A percentile compares a stretch with the other conserved stretches of the same genome.
Evolutionary conservation across 441 rosid genomes (phyloP).

Genomic region (Theobroma grandiflorum): DNA sequence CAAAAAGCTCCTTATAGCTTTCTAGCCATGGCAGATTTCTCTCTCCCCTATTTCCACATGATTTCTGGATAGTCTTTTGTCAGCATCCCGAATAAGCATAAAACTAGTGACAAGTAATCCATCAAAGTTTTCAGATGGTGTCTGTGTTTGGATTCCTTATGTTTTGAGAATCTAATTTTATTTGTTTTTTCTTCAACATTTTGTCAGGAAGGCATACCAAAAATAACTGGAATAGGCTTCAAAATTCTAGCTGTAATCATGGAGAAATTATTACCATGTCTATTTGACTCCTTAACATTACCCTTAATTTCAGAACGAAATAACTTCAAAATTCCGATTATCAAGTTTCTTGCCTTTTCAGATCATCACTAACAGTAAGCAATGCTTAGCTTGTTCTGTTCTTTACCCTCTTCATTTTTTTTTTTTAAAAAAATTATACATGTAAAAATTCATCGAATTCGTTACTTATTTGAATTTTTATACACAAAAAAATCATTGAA

Average conservation of each 20-base stretch:
- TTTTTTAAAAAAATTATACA: background rate
- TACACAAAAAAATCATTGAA: too few relatives aligned
- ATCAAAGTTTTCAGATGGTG: background rate
- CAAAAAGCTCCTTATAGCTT: background rate
- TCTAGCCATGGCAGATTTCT: background rate
- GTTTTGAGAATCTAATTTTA: background rate
- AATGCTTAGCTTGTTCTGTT: background rate
- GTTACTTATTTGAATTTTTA: too few relatives aligned
- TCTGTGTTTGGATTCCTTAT: background rate
- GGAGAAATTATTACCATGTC: background rate
- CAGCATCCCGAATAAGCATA: background rate
- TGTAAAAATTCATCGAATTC: background rate
- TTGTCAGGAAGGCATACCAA: background rate
- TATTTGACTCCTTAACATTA: background rate
- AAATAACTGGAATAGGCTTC: background rate
- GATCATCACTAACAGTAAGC: background rate
- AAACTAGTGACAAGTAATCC: background rate
- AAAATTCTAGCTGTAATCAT: background rate
- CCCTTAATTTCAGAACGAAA: slow-evolving; percentile 10
- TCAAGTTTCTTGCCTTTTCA: background rate
- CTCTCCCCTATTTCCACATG: background rate
- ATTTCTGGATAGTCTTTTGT: background rate
- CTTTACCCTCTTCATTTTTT: background rate
- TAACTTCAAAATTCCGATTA: background rate
- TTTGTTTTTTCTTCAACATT: background rate